Evolutionary conservation across 169 alveolate genomes (phyloP), one percentile per base, ranked within the genome.

Genomic region (Plasmodium sp.): DNA sequence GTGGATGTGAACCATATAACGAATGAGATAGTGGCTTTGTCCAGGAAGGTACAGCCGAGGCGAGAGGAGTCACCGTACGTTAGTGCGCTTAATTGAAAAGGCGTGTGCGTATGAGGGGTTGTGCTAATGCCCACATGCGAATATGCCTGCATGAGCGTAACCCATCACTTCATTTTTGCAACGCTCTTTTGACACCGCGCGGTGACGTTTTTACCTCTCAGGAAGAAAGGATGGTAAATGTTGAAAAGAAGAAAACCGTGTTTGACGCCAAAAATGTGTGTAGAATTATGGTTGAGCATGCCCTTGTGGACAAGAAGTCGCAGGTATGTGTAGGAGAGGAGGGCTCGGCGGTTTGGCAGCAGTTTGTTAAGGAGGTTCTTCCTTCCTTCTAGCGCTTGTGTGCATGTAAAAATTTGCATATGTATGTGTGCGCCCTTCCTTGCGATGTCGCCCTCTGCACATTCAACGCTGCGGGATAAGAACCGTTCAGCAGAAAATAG

Each of bases 241-340:
- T 94, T 31, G 96, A 93, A 74, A 95, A 96, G 18, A 95, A 90
- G 54, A 45, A 67, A 27, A 80, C 96, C 9, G 73, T 94, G 71
- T 80, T 93, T 16, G 93, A 94, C 71, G 75, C 95, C 39, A 84
- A 92, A 18, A 58, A 82, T 90, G 96, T 95, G n/a, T 95, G 97
- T 80, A 96, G 95, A 95, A 97, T 85, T 41, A 90, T 96, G 96
- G 97, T 97, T 79, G 97, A 94, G 74, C 93, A 95, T 81, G 97
- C 97, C n/a, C 45, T 96, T 43, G 84, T 71, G 75, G 97, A 80
- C 74, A 96, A 95, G 74, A 90, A 94, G 31, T 93, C 98, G 45
- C 98, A 96, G 95, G 98, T 86, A 92, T 36, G 56, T 6, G 16
- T 3, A n/a, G 81, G 31, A 67, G 22, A 72, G 14, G 39, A 9